phyloP scores from a whole-genome alignment of 495 filamentous ascomycete genomes.

The Margaritispora aquatica region DNA sequence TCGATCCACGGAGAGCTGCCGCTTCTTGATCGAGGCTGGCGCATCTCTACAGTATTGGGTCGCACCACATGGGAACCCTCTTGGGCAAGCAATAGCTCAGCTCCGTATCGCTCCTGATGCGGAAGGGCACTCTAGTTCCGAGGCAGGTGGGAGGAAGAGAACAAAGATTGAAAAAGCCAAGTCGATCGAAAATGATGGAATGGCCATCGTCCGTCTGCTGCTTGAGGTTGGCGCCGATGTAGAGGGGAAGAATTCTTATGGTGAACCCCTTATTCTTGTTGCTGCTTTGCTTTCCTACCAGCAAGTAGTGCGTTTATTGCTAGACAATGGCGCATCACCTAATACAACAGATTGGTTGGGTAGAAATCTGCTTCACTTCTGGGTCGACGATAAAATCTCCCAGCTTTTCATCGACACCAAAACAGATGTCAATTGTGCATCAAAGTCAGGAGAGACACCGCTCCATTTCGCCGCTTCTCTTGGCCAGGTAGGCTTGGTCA shows the following conservation, averaged over 20 bases:
- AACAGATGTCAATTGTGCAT: neutral
- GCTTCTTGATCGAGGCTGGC: neutral
- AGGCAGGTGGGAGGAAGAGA: neutral
- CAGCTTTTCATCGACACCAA: neutral
- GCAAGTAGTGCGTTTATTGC: neutral
- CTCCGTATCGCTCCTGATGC: neutral
- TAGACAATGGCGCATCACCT: neutral
- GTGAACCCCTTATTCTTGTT: neutral
- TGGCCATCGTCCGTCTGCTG: neutral
- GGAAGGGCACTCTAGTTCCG: neutral
- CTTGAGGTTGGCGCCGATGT: neutral
- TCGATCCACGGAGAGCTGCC: neutral
- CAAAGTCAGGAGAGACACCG: neutral
- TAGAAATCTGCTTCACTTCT: neutral
- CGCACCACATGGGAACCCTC: neutral
- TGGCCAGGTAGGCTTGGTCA: neutral
- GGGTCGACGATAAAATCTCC: neutral
- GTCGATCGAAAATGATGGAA: neutral
- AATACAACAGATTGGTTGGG: neutral
- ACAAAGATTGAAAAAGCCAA: neutral
- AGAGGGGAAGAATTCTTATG: neutral
- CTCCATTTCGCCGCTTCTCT: neutral
- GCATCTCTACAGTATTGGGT: neutral
- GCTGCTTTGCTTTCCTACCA: neutral
- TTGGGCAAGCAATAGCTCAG: neutral